Evolutionary conservation across 805 yeast genomes (phyloP).

Genomic region (Vanderwaltozyma verrucispora): DNA sequence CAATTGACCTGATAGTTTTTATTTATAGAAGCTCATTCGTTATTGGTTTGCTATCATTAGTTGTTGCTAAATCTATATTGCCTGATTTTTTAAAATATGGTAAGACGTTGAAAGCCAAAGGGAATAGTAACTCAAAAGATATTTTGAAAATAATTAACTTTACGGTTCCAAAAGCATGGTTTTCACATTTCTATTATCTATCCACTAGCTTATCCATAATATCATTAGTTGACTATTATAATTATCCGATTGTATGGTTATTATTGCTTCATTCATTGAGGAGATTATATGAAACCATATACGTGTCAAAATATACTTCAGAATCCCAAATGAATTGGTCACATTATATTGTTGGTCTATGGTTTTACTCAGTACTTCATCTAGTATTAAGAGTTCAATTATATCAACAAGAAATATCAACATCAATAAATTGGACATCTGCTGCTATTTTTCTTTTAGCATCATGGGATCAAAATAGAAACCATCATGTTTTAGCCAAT

Average conservation of each 20-base stretch:
- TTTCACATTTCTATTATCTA: slow-evolving; percentile 50
- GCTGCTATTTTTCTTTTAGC: slow-evolving; percentile 16
- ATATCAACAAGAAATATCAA: slow-evolving; percentile 10
- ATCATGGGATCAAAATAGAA: slow-evolving; percentile 27
- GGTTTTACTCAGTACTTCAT: slow-evolving; percentile 44
- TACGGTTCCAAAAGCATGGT: slow-evolving; percentile 55
- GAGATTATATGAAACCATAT: slow-evolving; percentile 44
- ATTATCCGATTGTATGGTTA: slow-evolving; percentile 17
- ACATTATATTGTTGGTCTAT: slow-evolving; percentile 57
- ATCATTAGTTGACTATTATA: slow-evolving; percentile 7
- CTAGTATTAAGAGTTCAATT: slow-evolving; percentile 28
- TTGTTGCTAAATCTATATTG: slow-evolving; percentile 27
- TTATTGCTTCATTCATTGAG: slow-evolving; percentile 43
- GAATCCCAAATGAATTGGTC: slow-evolving; percentile 49
- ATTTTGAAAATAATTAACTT: slow-evolving; percentile 20
- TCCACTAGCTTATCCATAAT: slow-evolving; percentile 28
- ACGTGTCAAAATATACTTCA: slow-evolving; percentile 37
- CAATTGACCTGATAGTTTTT: not conserved
- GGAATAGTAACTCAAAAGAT: no score
- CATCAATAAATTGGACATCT: slow-evolving; percentile 9
- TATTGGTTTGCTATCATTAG: slow-evolving; percentile 18
- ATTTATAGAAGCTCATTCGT: slow-evolving; percentile 5
- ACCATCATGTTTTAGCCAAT: slow-evolving; percentile 40
- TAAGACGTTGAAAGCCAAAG: slow-evolving; percentile 34
- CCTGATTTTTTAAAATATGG: slow-evolving; percentile 36